Evolutionary conservation across 2,329 filamentous ascomycete species (phyloP).

Genomic region (Penicillium sp.): DNA sequence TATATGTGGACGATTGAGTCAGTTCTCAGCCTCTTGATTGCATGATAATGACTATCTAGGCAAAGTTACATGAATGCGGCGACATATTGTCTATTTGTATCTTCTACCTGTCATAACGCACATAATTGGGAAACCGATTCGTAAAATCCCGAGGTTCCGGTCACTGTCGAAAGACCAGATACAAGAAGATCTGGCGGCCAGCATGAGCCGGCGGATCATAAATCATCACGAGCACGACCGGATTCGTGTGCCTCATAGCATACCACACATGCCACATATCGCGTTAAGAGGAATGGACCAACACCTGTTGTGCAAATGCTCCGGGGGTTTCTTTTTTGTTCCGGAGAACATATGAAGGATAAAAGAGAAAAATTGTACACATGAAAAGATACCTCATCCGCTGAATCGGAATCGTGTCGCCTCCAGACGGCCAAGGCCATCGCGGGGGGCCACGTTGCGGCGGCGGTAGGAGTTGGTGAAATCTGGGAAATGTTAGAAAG

Average conservation of each 20-base stretch:
- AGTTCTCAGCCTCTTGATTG: too few species aligned
- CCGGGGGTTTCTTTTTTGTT: conserved; percentile 14
- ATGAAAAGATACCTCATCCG: conserved; percentile 40
- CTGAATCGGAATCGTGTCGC: conserved; percentile 82
- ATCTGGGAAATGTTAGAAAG: conserved; percentile 51
- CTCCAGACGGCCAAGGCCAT: conserved; percentile 84
- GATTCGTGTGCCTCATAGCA: conserved; percentile 18
- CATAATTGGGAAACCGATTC: conserved; percentile 2
- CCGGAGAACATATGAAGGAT: background rate
- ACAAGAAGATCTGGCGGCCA: conserved; percentile 7
- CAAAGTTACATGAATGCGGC: background rate
- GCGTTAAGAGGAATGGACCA: conserved; percentile 20
- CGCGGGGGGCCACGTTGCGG: conserved; percentile 90
- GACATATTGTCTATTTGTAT: conserved; percentile 5
- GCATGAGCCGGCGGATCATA: conserved; percentile 19
- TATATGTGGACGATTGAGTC: too few species aligned
- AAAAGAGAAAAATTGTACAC: conserved; percentile 14
- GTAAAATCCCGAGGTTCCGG: background rate
- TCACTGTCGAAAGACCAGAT: background rate
- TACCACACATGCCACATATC: conserved; percentile 13
- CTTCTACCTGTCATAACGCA: conserved; percentile 11
- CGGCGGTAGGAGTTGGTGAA: conserved; percentile 94
- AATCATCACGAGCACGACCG: conserved; percentile 21
- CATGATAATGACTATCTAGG: background rate
- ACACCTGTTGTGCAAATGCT: conserved; percentile 27